Conservation (phyloP, 1,284 basidiomycete genomes). For the Stereum hirsutum region DNA sequence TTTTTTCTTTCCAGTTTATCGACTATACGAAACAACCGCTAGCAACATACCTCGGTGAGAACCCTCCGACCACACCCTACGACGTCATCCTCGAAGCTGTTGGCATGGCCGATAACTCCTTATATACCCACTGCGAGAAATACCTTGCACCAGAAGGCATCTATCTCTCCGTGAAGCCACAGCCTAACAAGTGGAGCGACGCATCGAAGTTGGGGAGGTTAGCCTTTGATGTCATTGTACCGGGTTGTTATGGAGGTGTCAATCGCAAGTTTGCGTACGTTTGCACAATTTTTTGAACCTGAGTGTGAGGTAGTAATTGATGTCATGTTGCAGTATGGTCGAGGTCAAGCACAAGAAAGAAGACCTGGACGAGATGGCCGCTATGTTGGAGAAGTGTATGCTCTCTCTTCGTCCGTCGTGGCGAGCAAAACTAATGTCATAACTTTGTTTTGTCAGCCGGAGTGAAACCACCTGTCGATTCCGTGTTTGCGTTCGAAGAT, state of each 20-base stretch:
- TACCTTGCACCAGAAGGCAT: conserved; percentile 39
- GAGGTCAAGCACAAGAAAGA: conserved; percentile 12
- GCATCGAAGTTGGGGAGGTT: conserved; percentile 13
- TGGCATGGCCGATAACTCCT: conserved; percentile 18
- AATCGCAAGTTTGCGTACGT: conserved; percentile 33
- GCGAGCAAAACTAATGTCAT: no score
- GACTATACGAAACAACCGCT: conserved; percentile 29
- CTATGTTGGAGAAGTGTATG: no score
- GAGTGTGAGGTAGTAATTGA: background rate
- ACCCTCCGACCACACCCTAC: conserved; percentile 16
- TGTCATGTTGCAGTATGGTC: conserved; percentile 1
- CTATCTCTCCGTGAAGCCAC: conserved; percentile 34
- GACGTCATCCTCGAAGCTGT: conserved; percentile 19
- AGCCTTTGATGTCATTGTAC: conserved; percentile 18
- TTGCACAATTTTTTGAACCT: background rate
- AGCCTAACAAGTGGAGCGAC: conserved; percentile 15
- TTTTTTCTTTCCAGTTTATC: conserved; percentile 21
- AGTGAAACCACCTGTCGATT: conserved; percentile 53
- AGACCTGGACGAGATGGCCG: no score
- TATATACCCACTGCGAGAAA: conserved; percentile 29
- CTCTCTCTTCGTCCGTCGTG: no score
- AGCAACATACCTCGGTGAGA: conserved; percentile 16
- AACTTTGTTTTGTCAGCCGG: no score
- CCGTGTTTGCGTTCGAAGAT: conserved; percentile 49
- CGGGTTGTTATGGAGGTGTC: conserved; percentile 37